Evolutionary conservation across 495 filamentous ascomycete species (phyloP).

Genomic region (Penicillium arizonense): DNA sequence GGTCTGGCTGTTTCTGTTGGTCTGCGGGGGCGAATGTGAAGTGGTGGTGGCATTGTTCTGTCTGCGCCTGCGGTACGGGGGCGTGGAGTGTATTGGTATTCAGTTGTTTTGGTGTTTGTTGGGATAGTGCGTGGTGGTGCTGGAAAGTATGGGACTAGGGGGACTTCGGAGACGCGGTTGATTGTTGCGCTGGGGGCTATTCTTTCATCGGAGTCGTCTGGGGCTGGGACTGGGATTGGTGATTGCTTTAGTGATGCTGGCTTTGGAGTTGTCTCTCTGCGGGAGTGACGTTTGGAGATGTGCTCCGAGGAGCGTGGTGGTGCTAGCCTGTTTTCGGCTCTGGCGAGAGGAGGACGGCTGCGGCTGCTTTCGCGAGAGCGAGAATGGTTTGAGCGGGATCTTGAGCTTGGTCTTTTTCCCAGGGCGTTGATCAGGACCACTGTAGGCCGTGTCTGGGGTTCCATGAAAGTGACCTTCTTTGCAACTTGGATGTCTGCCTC

Average conservation of each 20-base stretch:
- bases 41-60: conserved; percentile 12
- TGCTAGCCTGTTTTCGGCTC: conserved; percentile 11
- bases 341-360: conserved; percentile 13
- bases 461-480: conserved; percentile 35
- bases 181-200: conserved; percentile 17
- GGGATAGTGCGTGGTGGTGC: conserved; percentile 12
- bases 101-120: not conserved
- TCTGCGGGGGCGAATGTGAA: conserved; percentile 4
- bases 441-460: conserved; percentile 34
- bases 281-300: not conserved
- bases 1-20: conserved; percentile 23
- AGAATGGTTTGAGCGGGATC: conserved; percentile 7
- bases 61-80: conserved; percentile 30
- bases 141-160: conserved; percentile 21
- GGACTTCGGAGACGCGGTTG: conserved; percentile 27
- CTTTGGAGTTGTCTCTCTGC: not conserved
- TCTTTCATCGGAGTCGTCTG: not conserved
- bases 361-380: conserved; percentile 20
- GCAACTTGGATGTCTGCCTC: conserved; percentile 37
- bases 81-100: not conserved
- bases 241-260: conserved; percentile 1
- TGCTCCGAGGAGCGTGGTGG: conserved; percentile 6
- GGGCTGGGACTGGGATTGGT: not conserved
- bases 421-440: conserved; percentile 39
- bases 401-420: conserved; percentile 11